A percentile compares a stretch with the other conserved stretches of the same genome.
Conservation (phyloP, 2,329 filamentous ascomycete genomes). For the Uncinocarpus reesii region DNA sequence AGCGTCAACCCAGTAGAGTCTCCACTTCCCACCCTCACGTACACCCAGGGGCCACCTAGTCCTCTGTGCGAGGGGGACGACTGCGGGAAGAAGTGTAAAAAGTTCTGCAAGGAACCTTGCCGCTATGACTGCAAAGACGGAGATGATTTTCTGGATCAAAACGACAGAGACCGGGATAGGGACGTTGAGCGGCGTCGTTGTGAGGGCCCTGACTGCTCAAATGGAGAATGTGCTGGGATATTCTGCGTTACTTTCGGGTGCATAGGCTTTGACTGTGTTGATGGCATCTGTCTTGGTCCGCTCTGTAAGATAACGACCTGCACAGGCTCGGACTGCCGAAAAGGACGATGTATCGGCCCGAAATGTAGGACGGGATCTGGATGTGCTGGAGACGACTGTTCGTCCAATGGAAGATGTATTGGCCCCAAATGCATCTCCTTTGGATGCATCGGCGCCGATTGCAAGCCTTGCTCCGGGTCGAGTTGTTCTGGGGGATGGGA, state of each 20-base stretch:
- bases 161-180: background rate
- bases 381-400: background rate
- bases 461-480: background rate
- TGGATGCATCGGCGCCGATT: constrained; percentile 7
- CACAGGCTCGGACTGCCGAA: background rate
- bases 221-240: constrained; percentile 4
- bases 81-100: constrained; percentile 9
- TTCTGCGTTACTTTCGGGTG: constrained; percentile 4
- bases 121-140: constrained; percentile 1
- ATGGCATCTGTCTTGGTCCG: constrained; percentile 6
- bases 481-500: background rate
- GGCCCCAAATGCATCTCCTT: background rate
- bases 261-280: constrained; percentile 4
- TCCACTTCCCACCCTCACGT: constrained; percentile 4
- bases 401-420: background rate
- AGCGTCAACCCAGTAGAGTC: background rate
- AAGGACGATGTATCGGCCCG: background rate
- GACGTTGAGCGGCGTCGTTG: background rate
- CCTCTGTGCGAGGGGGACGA: constrained; percentile 1
- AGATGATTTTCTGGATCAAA: constrained; percentile 9
- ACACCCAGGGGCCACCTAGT: constrained; percentile 2
- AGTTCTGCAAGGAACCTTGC: constrained; percentile 1
- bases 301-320: background rate
- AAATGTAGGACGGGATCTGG: background rate
- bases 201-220: constrained; percentile 1